These are phyloP conservation scores for Zea luxurians DNA, from an alignment of 176 grass and related monocot species.

Conservation along the genomic window DNA sequence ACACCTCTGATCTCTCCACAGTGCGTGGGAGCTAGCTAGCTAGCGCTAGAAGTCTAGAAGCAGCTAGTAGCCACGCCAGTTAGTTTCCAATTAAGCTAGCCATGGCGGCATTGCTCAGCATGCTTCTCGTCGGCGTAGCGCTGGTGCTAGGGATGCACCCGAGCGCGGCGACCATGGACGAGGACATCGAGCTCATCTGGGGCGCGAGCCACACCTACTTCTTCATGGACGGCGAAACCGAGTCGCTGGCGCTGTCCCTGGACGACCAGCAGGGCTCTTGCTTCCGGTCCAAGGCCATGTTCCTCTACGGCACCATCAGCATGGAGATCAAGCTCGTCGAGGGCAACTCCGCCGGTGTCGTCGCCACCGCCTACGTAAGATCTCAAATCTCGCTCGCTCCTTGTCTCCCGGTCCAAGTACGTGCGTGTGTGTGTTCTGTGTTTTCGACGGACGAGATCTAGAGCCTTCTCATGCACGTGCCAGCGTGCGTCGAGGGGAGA, in stretches of 20 bases:
- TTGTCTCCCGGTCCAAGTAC: background rate
- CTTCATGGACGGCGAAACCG: slow-evolving; percentile 37
- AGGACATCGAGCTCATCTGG: slow-evolving; percentile 28
- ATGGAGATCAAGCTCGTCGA: slow-evolving; percentile 67
- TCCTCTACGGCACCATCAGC: slow-evolving; percentile 54
- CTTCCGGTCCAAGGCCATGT: slow-evolving; percentile 52
- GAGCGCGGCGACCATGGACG: slow-evolving; percentile 14
- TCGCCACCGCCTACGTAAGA: slow-evolving; percentile 69
- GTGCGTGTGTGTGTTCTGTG: no score
- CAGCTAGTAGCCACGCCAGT: background rate
- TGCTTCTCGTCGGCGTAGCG: background rate
- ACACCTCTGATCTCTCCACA: slow-evolving; percentile 3
- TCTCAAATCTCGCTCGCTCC: background rate
- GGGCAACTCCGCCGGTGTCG: slow-evolving; percentile 72
- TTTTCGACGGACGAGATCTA: no score
- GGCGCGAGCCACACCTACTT: slow-evolving; percentile 37
- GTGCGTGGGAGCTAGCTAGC: slow-evolving; percentile 6
- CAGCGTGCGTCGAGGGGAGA: no score
- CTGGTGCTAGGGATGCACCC: background rate
- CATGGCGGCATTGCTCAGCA: slow-evolving; percentile 20
- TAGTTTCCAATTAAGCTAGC: background rate
- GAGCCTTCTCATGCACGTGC: no score
- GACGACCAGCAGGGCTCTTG: slow-evolving; percentile 39
- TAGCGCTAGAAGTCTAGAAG: background rate
- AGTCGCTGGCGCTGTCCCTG: slow-evolving; percentile 42